Percentiles rank a stretch among this genome's conserved stretches.
Evolutionary conservation across 192 early-diverging fungal genomes (phyloP).

Genomic region (Chytriomyces hyalinus): DNA sequence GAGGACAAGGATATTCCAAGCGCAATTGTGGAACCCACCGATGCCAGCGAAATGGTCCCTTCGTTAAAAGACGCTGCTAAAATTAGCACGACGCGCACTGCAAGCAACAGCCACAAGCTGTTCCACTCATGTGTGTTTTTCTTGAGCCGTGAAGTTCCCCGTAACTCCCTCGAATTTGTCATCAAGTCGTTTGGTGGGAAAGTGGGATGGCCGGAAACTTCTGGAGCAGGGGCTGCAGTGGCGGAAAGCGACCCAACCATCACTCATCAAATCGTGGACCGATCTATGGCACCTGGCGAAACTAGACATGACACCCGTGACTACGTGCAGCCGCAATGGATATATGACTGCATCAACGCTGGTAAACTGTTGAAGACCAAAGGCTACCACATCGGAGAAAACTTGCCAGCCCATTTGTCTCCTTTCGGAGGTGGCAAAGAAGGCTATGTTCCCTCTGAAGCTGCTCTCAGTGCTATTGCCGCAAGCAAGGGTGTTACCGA

Average conservation of each 20-base stretch:
- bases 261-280: slow-evolving; percentile 88
- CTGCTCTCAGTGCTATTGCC: slow-evolving; percentile 19
- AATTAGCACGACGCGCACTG: slow-evolving; percentile 7
- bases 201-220: slow-evolving; percentile 84
- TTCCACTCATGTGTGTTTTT: slow-evolving; percentile 75
- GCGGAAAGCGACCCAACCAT: slow-evolving; percentile 79
- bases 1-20: slow-evolving; percentile 45
- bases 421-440: slow-evolving; percentile 88
- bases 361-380: slow-evolving; percentile 66
- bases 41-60: slow-evolving; percentile 30
- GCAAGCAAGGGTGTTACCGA: slow-evolving; percentile 22
- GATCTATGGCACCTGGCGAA: slow-evolving; percentile 55
- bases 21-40: slow-evolving; percentile 41
- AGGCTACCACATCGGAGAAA: slow-evolving; percentile 79
- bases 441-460: slow-evolving; percentile 79
- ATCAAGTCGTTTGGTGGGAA: slow-evolving; percentile 87
- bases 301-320: slow-evolving; percentile 49
- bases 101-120: slow-evolving; percentile 45
- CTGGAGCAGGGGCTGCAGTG: slow-evolving; percentile 80
- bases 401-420: slow-evolving; percentile 88
- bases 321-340: slow-evolving; percentile 98
- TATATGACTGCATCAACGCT: slow-evolving; percentile 92
- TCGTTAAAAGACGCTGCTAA: slow-evolving; percentile 53
- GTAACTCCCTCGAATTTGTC: slow-evolving; percentile 90
- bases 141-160: slow-evolving; percentile 93